Conservation (phyloP, 352 stramenopile species). For the Globisporangium polare region DNA sequence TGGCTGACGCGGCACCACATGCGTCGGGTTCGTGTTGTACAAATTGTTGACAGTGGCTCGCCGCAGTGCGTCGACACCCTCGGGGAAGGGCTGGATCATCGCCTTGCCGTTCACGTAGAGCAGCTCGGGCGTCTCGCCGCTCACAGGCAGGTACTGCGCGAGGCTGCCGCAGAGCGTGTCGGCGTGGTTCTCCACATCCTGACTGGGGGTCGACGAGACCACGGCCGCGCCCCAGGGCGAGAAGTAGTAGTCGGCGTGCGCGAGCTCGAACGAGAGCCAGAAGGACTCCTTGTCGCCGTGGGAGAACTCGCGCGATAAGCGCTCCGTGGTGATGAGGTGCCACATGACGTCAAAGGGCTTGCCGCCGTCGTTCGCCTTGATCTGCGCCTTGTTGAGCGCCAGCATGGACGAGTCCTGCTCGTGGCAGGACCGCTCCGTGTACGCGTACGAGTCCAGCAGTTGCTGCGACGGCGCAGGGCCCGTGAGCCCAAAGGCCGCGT, state of each 20-base stretch:
- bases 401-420: slow-evolving; percentile 67
- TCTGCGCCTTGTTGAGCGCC: slow-evolving; percentile 25
- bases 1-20: slow-evolving; percentile 9
- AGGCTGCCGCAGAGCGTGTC: slow-evolving; percentile 40
- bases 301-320: slow-evolving; percentile 31
- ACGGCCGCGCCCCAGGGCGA: slow-evolving; percentile 41
- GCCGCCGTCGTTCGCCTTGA: too few species aligned
- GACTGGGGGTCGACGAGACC: slow-evolving; percentile 29
- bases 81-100: slow-evolving; percentile 37
- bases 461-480: slow-evolving; percentile 28
- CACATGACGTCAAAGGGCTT: slow-evolving; percentile 38
- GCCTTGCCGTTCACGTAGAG: slow-evolving; percentile 49
- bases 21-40: slow-evolving; percentile 18
- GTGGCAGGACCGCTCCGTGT: slow-evolving; percentile 37
- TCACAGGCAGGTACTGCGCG: slow-evolving; percentile 31
- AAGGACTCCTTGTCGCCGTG: slow-evolving; percentile 50
- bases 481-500: slow-evolving; percentile 30
- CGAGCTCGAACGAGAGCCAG: slow-evolving; percentile 50
- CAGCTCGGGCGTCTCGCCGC: slow-evolving; percentile 20
- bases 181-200: slow-evolving; percentile 31
- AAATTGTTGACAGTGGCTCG: slow-evolving; percentile 9
- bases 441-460: slow-evolving; percentile 38
- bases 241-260: slow-evolving; percentile 45
- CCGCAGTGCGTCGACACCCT: slow-evolving; percentile 19
- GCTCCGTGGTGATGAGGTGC: slow-evolving; percentile 31